A percentile compares a stretch with the other conserved stretches of the same genome.
phyloP scores from a whole-genome alignment of 2,329 filamentous ascomycete genomes.

The Pestalotiopsis sp. region DNA sequence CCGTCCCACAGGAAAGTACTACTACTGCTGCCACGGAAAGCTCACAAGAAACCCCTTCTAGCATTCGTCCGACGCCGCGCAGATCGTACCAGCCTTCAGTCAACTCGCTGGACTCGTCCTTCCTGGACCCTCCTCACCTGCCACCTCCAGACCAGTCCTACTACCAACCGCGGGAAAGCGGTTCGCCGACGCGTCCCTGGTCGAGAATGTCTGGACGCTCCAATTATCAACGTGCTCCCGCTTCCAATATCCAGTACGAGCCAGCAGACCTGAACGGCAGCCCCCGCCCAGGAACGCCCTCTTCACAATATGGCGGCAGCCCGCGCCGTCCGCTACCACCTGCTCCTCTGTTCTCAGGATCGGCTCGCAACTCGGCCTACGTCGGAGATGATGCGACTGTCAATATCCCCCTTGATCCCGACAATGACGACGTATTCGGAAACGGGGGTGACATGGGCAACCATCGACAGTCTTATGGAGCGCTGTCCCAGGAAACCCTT shows the following conservation, averaged over 20 bases:
- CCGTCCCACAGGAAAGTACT: constrained; percentile 15
- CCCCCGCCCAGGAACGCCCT: constrained; percentile 87
- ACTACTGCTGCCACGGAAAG: constrained; percentile 27
- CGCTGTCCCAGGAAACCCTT: constrained; percentile 55
- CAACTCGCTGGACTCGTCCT: constrained; percentile 49
- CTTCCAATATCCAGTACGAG: constrained; percentile 75
- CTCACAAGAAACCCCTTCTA: constrained; percentile 46
- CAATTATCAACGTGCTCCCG: constrained; percentile 73
- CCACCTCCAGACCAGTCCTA: constrained; percentile 67
- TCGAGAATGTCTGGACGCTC: constrained; percentile 42
- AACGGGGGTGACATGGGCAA: constrained; percentile 57
- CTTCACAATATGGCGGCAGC: constrained; percentile 85
- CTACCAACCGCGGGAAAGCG: constrained; percentile 49
- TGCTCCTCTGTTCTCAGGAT: constrained; percentile 76
- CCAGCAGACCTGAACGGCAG: constrained; percentile 86
- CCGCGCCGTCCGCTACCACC: constrained; percentile 85
- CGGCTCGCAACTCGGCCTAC: constrained; percentile 48
- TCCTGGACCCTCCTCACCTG: constrained; percentile 61
- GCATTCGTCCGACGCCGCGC: constrained; percentile 43
- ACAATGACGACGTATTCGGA: constrained; percentile 74
- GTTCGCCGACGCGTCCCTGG: constrained; percentile 62
- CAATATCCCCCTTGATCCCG: constrained; percentile 67
- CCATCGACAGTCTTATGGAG: constrained; percentile 60
- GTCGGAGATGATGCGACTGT: constrained; percentile 71
- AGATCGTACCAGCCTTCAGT: constrained; percentile 57